Evolutionary conservation across 2,329 filamentous ascomycete species (phyloP).

Genomic region (Immersiporthe knoxdaviesiana): DNA sequence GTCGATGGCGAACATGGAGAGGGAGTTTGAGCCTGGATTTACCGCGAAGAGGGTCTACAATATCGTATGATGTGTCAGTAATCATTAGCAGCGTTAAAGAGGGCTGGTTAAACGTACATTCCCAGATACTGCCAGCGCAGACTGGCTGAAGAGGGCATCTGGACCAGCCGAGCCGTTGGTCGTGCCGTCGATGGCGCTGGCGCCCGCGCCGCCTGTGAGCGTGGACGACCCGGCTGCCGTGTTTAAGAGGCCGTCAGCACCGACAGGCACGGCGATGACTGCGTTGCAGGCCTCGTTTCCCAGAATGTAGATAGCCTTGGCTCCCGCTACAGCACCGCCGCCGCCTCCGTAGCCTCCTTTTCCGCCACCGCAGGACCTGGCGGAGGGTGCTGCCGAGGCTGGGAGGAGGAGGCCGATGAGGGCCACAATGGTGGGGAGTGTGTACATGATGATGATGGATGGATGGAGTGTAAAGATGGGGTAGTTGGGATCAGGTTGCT

Average conservation of each 20-base stretch:
- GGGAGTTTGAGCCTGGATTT: constrained; percentile 56
- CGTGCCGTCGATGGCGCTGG: constrained; percentile 43
- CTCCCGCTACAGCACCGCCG: not conserved
- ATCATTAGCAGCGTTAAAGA: too few relatives aligned
- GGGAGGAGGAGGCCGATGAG: not conserved
- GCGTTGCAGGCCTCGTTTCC: constrained; percentile 56
- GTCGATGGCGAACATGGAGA: constrained; percentile 54
- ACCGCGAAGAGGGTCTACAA: constrained; percentile 57
- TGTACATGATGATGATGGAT: not conserved
- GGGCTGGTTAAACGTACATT: constrained; percentile 46
- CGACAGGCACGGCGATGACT: constrained; percentile 54
- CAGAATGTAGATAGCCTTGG: constrained; percentile 55
- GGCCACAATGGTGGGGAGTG: not conserved
- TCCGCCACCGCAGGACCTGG: not conserved
- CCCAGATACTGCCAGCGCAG: constrained; percentile 51
- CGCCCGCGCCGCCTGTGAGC: constrained; percentile 52
- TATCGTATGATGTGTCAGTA: not conserved
- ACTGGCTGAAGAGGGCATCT: constrained; percentile 57
- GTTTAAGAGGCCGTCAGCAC: constrained; percentile 48
- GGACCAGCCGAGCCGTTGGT: constrained; percentile 46
- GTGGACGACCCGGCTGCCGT: constrained; percentile 44
- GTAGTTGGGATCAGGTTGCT: not conserved
- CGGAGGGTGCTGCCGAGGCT: not conserved
- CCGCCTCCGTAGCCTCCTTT: not conserved
- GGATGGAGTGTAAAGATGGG: not conserved